Percentiles rank a stretch among this genome's conserved stretches.
Conservation (phyloP, 2,329 filamentous ascomycete genomes). For the Fusarium pseudoanthophilum region DNA sequence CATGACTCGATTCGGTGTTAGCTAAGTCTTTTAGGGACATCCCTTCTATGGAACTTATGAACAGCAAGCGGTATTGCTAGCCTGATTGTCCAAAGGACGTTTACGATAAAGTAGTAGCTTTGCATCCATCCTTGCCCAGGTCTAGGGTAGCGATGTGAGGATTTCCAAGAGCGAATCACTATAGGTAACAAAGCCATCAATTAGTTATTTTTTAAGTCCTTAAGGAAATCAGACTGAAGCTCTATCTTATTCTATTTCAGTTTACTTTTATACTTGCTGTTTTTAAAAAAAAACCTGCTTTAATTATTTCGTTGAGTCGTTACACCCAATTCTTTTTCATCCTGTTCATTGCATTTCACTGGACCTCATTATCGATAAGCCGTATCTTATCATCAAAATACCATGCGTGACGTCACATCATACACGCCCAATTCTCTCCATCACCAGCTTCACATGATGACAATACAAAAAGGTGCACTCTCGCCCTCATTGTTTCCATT, state of each 20-base stretch:
- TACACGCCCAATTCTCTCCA: neutral
- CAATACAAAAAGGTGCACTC: neutral
- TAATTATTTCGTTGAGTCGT: too few relatives aligned
- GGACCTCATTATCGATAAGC: neutral
- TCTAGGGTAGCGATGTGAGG: neutral
- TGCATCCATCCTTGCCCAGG: accelerated
- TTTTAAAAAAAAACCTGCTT: too few relatives aligned
- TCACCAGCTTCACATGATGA: neutral
- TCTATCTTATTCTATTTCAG: too few relatives aligned
- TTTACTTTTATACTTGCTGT: accelerated
- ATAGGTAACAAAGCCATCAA: accelerated
- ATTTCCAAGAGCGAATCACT: neutral
- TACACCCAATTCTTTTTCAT: too few relatives aligned
- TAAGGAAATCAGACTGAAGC: accelerated
- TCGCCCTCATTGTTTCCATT: neutral
- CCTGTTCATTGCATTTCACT: too few relatives aligned
- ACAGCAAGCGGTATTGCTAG: accelerated
- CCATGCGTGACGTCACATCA: neutral
- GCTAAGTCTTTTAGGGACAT: accelerated
- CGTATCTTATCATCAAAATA: neutral
- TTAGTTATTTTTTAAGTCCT: accelerated
- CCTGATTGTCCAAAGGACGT: too few relatives aligned
- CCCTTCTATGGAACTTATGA: too few relatives aligned
- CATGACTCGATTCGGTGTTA: neutral
- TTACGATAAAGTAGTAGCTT: neutral